phyloP scores from a whole-genome alignment of 2,329 filamentous ascomycete genomes.

The Corynespora cassiicola region DNA sequence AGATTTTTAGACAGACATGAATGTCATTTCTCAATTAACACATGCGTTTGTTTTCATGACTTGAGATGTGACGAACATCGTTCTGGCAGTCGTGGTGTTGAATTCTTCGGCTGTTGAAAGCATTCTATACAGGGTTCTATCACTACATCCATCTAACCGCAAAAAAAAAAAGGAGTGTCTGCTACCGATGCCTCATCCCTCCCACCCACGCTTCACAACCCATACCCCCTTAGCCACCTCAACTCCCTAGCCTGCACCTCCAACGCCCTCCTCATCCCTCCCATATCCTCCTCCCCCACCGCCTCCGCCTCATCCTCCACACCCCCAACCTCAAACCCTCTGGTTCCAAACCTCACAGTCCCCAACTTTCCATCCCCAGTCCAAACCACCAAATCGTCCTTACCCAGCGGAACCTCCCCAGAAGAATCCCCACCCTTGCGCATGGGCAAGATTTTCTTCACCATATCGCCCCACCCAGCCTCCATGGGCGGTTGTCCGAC shows the following conservation, averaged over 20 bases:
- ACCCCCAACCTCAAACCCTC: slow-evolving; percentile 41
- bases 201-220: slow-evolving; percentile 46
- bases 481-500: slow-evolving; percentile 24
- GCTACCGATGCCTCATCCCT: too few relatives aligned
- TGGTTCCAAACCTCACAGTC: slow-evolving; percentile 61
- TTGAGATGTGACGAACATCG: too few relatives aligned
- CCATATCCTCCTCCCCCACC: slow-evolving; percentile 64
- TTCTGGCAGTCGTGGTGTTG: too few relatives aligned
- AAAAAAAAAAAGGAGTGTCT: too few relatives aligned
- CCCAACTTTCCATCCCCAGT: slow-evolving; percentile 82
- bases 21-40: too few relatives aligned
- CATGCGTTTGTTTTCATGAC: too few relatives aligned
- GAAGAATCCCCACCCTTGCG: slow-evolving; percentile 1
- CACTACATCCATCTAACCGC: too few relatives aligned
- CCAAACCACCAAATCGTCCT: slow-evolving; percentile 81
- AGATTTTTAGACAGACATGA: too few relatives aligned
- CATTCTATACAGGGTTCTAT: too few relatives aligned
- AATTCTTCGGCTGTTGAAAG: too few relatives aligned
- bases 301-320: slow-evolving; percentile 51
- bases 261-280: slow-evolving; percentile 76
- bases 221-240: slow-evolving; percentile 73
- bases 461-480: slow-evolving; percentile 68
- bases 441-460: slow-evolving; percentile 75
- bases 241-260: slow-evolving; percentile 81
- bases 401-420: slow-evolving; percentile 26